Percentiles rank a stretch among this genome's conserved stretches.
phyloP scores from a whole-genome alignment of 192 early-diverging fungal species.

The Lobosporangium transversale region DNA sequence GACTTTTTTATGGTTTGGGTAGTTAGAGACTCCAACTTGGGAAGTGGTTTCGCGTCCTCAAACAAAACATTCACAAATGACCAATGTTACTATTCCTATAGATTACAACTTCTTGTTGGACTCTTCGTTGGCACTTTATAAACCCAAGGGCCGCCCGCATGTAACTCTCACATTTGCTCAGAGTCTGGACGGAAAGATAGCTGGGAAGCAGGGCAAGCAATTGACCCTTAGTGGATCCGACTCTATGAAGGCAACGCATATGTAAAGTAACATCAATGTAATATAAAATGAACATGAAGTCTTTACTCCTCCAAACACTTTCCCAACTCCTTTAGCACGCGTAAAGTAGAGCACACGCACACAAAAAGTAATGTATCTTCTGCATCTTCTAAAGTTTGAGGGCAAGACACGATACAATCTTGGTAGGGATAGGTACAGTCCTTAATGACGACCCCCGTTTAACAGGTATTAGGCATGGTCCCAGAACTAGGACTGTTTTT shows the following conservation, averaged over 20 bases:
- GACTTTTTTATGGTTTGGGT: too few relatives aligned
- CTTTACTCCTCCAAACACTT: too few relatives aligned
- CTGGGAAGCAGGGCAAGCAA: constrained; percentile 60
- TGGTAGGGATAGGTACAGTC: constrained; percentile 88
- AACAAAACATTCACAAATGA: too few relatives aligned
- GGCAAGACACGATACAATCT: constrained; percentile 78
- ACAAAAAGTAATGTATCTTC: too few relatives aligned
- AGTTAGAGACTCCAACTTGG: too few relatives aligned
- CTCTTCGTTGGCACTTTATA: constrained; percentile 4
- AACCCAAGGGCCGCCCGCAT: constrained; percentile 33
- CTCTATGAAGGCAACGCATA: constrained; percentile 86
- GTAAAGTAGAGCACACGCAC: too few relatives aligned
- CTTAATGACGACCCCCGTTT: constrained; percentile 84
- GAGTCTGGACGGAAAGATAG: constrained; percentile 87
- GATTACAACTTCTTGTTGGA: constrained; percentile 25
- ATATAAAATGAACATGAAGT: too few relatives aligned
- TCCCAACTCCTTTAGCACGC: too few relatives aligned
- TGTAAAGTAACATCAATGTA: constrained; percentile 25
- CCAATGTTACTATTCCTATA: too few relatives aligned
- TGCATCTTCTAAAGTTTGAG: constrained; percentile 60
- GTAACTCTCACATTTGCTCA: constrained; percentile 92
- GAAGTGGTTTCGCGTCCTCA: too few relatives aligned
- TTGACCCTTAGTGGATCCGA: constrained; percentile 77
- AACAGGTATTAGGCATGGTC: too few relatives aligned
- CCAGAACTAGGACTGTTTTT: too few relatives aligned